Evolutionary conservation across 1,284 basidiomycete species (phyloP).

Genomic region (Ganoderma boninense): DNA sequence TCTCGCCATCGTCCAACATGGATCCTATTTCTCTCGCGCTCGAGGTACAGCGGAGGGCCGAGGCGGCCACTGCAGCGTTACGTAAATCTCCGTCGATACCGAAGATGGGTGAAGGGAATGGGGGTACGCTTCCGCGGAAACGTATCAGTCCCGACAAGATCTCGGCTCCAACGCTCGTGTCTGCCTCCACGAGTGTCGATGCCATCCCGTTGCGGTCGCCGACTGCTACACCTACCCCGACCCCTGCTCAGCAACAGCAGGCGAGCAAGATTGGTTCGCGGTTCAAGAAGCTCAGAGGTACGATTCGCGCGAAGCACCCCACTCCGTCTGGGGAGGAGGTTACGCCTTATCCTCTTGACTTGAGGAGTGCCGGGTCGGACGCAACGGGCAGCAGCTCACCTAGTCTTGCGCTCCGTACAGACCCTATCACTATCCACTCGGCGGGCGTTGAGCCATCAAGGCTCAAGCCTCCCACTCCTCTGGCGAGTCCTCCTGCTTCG

Average conservation of each 20-base stretch:
- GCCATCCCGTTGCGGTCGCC: slow-evolving; percentile 70
- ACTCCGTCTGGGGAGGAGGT: slow-evolving; percentile 60
- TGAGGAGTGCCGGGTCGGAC: slow-evolving; percentile 38
- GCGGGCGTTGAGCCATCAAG: slow-evolving; percentile 60
- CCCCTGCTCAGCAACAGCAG: slow-evolving; percentile 31
- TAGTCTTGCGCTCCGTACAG: slow-evolving; percentile 37
- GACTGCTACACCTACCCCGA: slow-evolving; percentile 30
- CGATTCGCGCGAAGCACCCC: slow-evolving; percentile 67
- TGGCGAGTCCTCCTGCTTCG: slow-evolving; percentile 68
- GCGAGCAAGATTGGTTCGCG: slow-evolving; percentile 49
- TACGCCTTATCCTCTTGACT: slow-evolving; percentile 52
- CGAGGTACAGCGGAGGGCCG: slow-evolving; percentile 74
- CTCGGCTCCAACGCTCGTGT: slow-evolving; percentile 75
- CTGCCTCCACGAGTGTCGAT: slow-evolving; percentile 79
- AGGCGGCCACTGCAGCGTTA: slow-evolving; percentile 75
- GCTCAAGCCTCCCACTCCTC: slow-evolving; percentile 52
- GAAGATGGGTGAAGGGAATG: slow-evolving; percentile 50
- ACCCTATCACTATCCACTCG: slow-evolving; percentile 34
- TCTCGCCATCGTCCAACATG: slow-evolving; percentile 32
- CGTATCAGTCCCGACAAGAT: slow-evolving; percentile 77
- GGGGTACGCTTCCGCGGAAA: slow-evolving; percentile 54
- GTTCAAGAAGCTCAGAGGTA: slow-evolving; percentile 76
- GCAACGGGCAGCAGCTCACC: slow-evolving; percentile 26
- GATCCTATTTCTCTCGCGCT: slow-evolving; percentile 44
- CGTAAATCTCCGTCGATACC: slow-evolving; percentile 64